phyloP scores from a whole-genome alignment of 441 rosid genomes.

The Populus tomentosa region DNA sequence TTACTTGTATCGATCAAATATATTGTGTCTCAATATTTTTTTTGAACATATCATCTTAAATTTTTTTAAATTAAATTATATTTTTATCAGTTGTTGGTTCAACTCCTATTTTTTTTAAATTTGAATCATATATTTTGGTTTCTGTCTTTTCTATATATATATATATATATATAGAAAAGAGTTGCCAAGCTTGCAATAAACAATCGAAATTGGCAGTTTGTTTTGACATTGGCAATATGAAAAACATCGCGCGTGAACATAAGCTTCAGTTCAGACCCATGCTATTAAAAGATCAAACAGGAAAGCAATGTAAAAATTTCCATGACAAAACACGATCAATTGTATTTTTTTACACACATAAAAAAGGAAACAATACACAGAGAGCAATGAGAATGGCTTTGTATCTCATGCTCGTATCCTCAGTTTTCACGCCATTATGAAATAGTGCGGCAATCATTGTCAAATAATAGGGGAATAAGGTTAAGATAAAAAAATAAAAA shows the following conservation, averaged over 20 bases:
- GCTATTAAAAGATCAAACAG: not conserved
- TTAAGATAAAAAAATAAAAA: constrained; percentile 8
- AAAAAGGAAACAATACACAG: constrained; percentile 25
- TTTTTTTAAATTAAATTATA: too few relatives aligned
- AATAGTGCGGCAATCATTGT: constrained; percentile 23
- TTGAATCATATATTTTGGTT: too few relatives aligned
- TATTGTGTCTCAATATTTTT: too few relatives aligned
- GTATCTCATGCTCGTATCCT: constrained; percentile 36
- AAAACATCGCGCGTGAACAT: not conserved
- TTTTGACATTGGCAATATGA: not conserved
- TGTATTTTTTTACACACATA: constrained; percentile 36
- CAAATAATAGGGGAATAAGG: constrained; percentile 30
- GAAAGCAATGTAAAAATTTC: constrained; percentile 11
- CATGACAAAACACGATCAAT: too few relatives aligned
- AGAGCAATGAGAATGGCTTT: constrained; percentile 32
- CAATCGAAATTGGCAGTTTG: too few relatives aligned
- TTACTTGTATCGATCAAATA: rapidly evolving
- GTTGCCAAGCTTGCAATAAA: too few relatives aligned
- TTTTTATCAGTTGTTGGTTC: too few relatives aligned
- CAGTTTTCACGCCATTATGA: constrained; percentile 19
- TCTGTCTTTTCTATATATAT: too few relatives aligned
- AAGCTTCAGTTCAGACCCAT: too few relatives aligned
- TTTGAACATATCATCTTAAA: too few relatives aligned
- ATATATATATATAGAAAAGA: too few relatives aligned
- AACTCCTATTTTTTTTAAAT: too few relatives aligned